Evolutionary conservation across 352 stramenopile genomes (phyloP).

Genomic region (Globisporangium megalacanthum): DNA sequence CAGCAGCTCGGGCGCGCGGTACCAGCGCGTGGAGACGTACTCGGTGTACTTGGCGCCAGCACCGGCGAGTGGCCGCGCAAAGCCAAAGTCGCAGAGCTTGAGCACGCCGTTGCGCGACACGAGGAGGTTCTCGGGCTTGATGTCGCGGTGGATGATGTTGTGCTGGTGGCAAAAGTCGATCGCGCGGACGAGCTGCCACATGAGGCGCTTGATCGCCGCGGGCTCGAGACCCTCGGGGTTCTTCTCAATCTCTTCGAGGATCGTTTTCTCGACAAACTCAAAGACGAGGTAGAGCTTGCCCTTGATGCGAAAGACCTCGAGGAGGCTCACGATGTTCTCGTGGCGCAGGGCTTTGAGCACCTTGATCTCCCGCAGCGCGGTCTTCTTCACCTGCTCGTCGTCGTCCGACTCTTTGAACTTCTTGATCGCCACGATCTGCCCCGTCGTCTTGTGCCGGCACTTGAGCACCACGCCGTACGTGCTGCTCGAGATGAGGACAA

Average conservation of each 20-base stretch:
- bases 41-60: conserved; percentile 79
- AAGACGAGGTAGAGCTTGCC: conserved; percentile 85
- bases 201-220: conserved; percentile 62
- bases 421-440: conserved; percentile 88
- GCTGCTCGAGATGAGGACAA: conserved; percentile 16
- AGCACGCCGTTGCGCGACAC: conserved; percentile 91
- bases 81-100: conserved; percentile 92
- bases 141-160: conserved; percentile 89
- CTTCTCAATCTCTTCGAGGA: conserved; percentile 88
- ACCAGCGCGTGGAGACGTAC: conserved; percentile 94
- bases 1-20: conserved; percentile 92
- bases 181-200: conserved; percentile 79
- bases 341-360: conserved; percentile 85
- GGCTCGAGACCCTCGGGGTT: conserved; percentile 75
- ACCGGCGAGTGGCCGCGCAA: conserved; percentile 59
- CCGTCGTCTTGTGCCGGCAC: conserved; percentile 73
- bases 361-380: conserved; percentile 76
- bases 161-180: conserved; percentile 94
- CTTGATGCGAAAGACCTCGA: conserved; percentile 84
- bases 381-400: conserved; percentile 89
- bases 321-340: conserved; percentile 83
- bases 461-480: conserved; percentile 87
- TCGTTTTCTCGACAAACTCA: conserved; percentile 86
- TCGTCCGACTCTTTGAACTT: conserved; percentile 90
- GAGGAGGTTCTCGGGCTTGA: conserved; percentile 85